Evolutionary conservation across 2,329 filamentous ascomycete species (phyloP), one percentile per base, ranked within the genome.

Genomic region (Sporothrix pseudoabietina): DNA sequence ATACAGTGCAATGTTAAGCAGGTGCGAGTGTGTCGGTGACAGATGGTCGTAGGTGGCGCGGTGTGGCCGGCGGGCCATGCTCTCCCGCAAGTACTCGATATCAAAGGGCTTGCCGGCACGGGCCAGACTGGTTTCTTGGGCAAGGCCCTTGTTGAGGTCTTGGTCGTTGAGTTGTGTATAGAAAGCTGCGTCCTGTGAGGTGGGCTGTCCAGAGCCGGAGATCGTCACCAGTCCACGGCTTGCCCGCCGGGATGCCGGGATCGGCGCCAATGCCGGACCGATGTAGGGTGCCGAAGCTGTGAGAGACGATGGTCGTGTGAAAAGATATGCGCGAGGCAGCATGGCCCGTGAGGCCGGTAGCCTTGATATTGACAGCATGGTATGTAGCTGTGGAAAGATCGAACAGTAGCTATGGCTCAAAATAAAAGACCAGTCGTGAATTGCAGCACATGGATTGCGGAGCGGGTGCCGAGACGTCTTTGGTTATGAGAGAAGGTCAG

Each of bases 1-100:
- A 73, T 76, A 75, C 1, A 95, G 85, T 9, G 90, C 87, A 41
- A 89, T 83, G 76, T 86, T 84, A 65, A 97, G 87, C 63, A 93
- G 88, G 80, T 90, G 85, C 0, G 90, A 91, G 39, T 85, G 87
- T 72, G 87, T 89, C 0, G 90, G 87, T 47, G 87, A 85, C 63
- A 87, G 81, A 75, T 81, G 80, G 78, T 87, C 85, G 30, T 79
- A 79, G 73, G 84, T 83, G 76, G 80, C 74, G 74, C 82, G 84
- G 30, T 75, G 41, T 19, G 75, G 76, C 30, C 77, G 76, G 8
- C 72, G 72, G 5, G 49, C 22, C 74, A 78, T 71, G 41, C 63
- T 68, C 8, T 59, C 69, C 22, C 73, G 69, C 4, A 77, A 32
- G 30, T 72, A 72, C n/a, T 72, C 74, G 10, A 74, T 59, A 61